Conservation (phyloP, 1,139 yeast species). For the Yamadazyma siamensis region DNA sequence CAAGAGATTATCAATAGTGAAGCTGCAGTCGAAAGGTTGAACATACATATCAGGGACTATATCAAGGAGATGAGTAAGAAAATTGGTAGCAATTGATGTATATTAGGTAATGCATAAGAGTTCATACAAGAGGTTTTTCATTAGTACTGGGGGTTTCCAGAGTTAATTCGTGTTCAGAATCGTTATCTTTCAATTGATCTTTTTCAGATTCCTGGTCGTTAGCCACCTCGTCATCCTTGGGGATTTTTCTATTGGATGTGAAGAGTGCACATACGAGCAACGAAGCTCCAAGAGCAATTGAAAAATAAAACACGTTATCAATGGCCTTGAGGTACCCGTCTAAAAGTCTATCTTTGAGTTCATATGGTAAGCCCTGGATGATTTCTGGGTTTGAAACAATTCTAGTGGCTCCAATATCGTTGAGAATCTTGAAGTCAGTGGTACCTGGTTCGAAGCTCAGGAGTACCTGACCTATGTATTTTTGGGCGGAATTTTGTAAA, state of each 20-base stretch:
- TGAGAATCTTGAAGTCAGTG: constrained; percentile 15
- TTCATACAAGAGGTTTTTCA: too few species aligned
- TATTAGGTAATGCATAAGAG: constrained; percentile 2
- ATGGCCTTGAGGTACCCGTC: constrained; percentile 36
- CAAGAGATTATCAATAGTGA: constrained; percentile 53
- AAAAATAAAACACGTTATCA: constrained; percentile 38
- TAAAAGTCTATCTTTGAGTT: constrained; percentile 20
- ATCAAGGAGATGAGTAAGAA: constrained; percentile 17
- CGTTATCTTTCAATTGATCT: too few species aligned
- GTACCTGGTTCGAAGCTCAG: constrained; percentile 14
- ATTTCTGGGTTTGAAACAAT: constrained; percentile 29
- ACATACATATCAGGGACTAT: constrained; percentile 13
- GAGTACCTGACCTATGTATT: constrained; percentile 18
- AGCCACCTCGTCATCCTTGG: constrained; percentile 28
- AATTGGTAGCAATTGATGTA: constrained; percentile 2
- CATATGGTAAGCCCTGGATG: constrained; percentile 23
- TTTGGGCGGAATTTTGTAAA: constrained; percentile 27
- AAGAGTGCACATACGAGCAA: constrained; percentile 29
- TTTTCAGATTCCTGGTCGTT: too few species aligned
- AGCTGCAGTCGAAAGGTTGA: constrained; percentile 50
- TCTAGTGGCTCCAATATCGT: constrained; percentile 15
- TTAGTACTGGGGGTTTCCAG: too few species aligned
- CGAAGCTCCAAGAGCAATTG: constrained; percentile 30
- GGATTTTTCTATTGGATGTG: constrained; percentile 38
- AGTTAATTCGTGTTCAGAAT: too few species aligned